phyloP scores from a whole-genome alignment of 768 basidiomycete species.

The Agaricus sinodeliciosus region DNA sequence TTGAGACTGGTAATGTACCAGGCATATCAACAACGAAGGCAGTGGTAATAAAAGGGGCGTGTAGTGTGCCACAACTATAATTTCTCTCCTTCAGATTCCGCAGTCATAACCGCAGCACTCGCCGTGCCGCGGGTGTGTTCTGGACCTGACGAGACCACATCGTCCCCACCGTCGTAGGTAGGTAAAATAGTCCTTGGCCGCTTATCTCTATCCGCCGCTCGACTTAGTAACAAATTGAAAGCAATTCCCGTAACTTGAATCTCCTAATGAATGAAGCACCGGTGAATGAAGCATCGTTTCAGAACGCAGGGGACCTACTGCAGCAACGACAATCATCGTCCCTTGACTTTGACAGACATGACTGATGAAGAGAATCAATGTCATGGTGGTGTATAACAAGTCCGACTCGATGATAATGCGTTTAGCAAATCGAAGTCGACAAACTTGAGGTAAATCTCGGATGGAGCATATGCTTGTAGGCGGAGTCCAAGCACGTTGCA shows the following conservation, averaged over 20 bases:
- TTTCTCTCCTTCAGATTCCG: too few species aligned
- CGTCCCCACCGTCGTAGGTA: too few species aligned
- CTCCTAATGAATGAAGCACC: slow-evolving; percentile 4
- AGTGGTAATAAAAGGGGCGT: too few species aligned
- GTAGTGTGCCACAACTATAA: too few species aligned
- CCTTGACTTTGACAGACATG: slow-evolving; percentile 10
- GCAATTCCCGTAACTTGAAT: slow-evolving; percentile 15
- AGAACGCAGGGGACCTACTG: slow-evolving; percentile 9
- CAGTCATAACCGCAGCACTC: too few species aligned
- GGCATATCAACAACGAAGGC: too few species aligned
- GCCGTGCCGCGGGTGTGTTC: too few species aligned
- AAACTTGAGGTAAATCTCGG: slow-evolving; percentile 1
- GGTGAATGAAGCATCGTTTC: background rate
- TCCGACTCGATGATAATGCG: slow-evolving; percentile 16
- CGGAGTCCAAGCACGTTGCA: slow-evolving; percentile 2
- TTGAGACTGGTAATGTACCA: too few species aligned
- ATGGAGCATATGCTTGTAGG: slow-evolving; percentile 3
- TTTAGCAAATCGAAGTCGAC: slow-evolving; percentile 4
- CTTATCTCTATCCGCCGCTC: background rate
- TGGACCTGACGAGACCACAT: too few species aligned
- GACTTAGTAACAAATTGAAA: slow-evolving; percentile 16
- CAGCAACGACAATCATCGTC: slow-evolving; percentile 11
- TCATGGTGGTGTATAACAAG: slow-evolving; percentile 12
- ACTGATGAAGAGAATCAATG: slow-evolving; percentile 13
- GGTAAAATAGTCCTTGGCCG: background rate